Evolutionary conservation across 257 asterid species (phyloP).

Genomic region (Solanum appendiculatum): DNA sequence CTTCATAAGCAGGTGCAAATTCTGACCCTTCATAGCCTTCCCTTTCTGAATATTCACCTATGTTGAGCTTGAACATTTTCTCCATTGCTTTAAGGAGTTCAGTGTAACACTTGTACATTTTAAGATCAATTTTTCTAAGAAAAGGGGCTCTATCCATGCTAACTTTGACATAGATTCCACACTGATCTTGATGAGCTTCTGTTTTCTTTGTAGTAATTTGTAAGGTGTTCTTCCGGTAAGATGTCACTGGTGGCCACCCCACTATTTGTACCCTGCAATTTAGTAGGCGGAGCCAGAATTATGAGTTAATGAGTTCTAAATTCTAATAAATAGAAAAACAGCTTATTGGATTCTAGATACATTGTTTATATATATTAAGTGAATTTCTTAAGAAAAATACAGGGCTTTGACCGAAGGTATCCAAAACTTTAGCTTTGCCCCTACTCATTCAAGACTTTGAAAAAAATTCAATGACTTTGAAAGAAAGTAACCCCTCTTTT

Average conservation of each 20-base stretch:
- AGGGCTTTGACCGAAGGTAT: not conserved
- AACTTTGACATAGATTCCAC: constrained; percentile 4
- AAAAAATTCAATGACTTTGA: not conserved
- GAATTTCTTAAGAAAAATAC: not conserved
- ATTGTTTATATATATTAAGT: not conserved
- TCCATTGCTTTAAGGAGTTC: constrained; percentile 46
- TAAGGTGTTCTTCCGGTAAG: constrained; percentile 17
- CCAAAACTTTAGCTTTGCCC: not conserved
- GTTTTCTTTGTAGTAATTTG: constrained; percentile 1
- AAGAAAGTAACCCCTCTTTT: not conserved
- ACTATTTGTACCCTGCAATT: constrained; percentile 41
- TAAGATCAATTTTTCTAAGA: constrained; percentile 52
- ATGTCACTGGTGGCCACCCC: constrained; percentile 65
- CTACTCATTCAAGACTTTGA: not conserved
- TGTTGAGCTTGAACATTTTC: constrained; percentile 48
- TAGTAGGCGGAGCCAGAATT: not conserved
- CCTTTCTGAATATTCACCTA: constrained; percentile 47
- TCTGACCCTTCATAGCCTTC: constrained; percentile 53
- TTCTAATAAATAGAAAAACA: not conserved
- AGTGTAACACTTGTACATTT: constrained; percentile 25
- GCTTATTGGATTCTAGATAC: not conserved
- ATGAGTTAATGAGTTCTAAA: not conserved
- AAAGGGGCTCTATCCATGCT: constrained; percentile 74
- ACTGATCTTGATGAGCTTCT: constrained; percentile 12
- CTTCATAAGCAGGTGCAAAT: constrained; percentile 44